A percentile compares a stretch with the other conserved stretches of the same genome.
These are phyloP conservation scores for Candida pseudofarinosa DNA, from an alignment of 805 yeast genomes.

Conservation along the genomic window DNA sequence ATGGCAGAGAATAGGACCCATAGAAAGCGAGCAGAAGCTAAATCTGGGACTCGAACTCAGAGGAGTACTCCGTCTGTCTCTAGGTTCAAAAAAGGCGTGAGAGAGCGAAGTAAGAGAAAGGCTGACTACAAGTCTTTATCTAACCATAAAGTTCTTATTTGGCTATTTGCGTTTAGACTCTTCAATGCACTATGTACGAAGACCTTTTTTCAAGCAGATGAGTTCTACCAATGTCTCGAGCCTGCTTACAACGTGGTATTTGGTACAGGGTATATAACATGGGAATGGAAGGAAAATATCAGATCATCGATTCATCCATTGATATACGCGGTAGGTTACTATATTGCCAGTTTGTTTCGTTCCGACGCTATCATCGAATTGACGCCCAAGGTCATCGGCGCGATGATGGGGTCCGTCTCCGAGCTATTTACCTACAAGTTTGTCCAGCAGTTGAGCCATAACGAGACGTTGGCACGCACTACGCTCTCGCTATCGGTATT, in stretches of 20 bases:
- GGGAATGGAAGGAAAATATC: constrained; percentile 87
- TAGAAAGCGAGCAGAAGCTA: not conserved
- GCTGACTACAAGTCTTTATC: not conserved
- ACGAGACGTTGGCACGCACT: constrained; percentile 31
- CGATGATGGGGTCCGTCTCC: constrained; percentile 63
- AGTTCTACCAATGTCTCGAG: constrained; percentile 87
- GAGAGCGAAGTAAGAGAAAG: not conserved
- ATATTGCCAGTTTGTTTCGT: constrained; percentile 23
- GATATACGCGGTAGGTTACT: constrained; percentile 49
- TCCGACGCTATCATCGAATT: constrained; percentile 34
- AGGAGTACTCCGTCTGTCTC: not conserved
- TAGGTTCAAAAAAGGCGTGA: not conserved
- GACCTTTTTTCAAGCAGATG: constrained; percentile 96
- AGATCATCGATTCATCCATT: constrained; percentile 81
- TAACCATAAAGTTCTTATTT: constrained; percentile 2
- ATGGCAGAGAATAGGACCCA: not conserved
- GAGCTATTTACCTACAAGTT: constrained; percentile 59
- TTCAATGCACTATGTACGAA: constrained; percentile 57
- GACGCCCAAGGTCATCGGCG: constrained; percentile 69
- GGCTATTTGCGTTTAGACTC: constrained; percentile 41
- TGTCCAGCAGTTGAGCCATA: constrained; percentile 32
- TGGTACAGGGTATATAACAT: constrained; percentile 80
- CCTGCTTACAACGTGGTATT: constrained; percentile 78
- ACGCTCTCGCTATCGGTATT: constrained; percentile 49
- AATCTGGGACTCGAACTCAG: not conserved